These are phyloP conservation scores for Pyrus hybrid DNA, from an alignment of 331 rosid species.

Conservation along the genomic window DNA sequence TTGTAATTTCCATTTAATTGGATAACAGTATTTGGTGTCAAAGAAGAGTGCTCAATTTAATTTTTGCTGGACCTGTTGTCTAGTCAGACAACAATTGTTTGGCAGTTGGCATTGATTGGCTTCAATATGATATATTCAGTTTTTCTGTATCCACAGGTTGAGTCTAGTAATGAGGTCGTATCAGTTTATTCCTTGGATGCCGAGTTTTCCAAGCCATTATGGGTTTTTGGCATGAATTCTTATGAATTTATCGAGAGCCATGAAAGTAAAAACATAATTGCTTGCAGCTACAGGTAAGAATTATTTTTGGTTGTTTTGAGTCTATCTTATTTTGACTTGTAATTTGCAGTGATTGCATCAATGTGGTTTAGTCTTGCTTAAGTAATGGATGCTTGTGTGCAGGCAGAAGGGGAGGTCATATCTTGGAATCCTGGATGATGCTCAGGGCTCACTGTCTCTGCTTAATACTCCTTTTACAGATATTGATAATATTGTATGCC, in stretches of 20 bases:
- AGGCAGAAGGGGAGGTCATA: constrained; percentile 80
- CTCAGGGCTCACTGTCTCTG: constrained; percentile 39
- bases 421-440: constrained; percentile 71
- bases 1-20: neutral
- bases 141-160: constrained; percentile 47
- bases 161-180: constrained; percentile 58
- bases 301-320: neutral
- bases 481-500: constrained; percentile 61
- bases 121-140: neutral
- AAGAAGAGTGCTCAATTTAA: neutral
- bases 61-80: constrained; percentile 10
- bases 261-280: constrained; percentile 41
- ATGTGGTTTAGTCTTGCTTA: neutral
- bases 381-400: constrained; percentile 20
- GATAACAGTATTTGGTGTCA: neutral
- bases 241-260: constrained; percentile 54
- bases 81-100: neutral
- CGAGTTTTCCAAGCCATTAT: constrained; percentile 76
- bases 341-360: neutral
- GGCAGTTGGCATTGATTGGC: neutral
- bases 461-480: constrained; percentile 86
- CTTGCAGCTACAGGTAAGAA: constrained; percentile 82
- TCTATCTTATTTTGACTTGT: neutral
- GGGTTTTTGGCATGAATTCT: constrained; percentile 77
- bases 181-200: constrained; percentile 69